Percentiles rank a stretch among this genome's conserved stretches.
These are phyloP conservation scores for Naegleria gruberi DNA, from an alignment of 208 protist genomes.

Conservation along the genomic window DNA sequence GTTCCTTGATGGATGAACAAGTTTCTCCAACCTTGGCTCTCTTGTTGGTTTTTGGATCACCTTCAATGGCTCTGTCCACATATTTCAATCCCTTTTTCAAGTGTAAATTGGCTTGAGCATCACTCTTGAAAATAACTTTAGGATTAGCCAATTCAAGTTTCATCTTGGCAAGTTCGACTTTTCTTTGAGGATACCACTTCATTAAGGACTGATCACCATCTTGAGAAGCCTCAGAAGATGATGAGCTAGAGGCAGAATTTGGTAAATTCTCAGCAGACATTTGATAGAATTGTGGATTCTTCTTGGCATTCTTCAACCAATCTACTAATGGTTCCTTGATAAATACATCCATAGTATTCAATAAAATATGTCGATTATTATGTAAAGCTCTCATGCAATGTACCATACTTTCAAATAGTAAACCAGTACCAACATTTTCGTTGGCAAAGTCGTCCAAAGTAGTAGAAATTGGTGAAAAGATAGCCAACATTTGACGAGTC, in stretches of 20 bases:
- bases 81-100: conserved; percentile 16
- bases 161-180: conserved; percentile 43
- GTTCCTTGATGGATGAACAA: conserved; percentile 30
- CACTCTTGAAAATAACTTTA: conserved; percentile 30
- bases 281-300: conserved; percentile 27
- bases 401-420: conserved; percentile 53
- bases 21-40: conserved; percentile 30
- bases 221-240: no score
- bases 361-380: conserved; percentile 48
- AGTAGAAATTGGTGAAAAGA: conserved; percentile 52
- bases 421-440: conserved; percentile 44
- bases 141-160: conserved; percentile 53
- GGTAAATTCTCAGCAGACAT: background rate
- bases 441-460: background rate
- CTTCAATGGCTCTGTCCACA: conserved; percentile 36
- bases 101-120: background rate
- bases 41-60: conserved; percentile 37
- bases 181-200: conserved; percentile 52
- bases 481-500: conserved; percentile 60
- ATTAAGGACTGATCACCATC: conserved; percentile 24
- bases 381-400: conserved; percentile 45
- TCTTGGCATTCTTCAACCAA: conserved; percentile 42
- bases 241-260: background rate
- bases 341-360: conserved; percentile 73
- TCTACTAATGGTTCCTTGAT: conserved; percentile 72